A percentile compares a stretch with the other conserved stretches of the same genome.
These are phyloP conservation scores for Tillandsia fasciculata DNA, from an alignment of 176 grass and related monocot genomes.

Conservation along the genomic window DNA sequence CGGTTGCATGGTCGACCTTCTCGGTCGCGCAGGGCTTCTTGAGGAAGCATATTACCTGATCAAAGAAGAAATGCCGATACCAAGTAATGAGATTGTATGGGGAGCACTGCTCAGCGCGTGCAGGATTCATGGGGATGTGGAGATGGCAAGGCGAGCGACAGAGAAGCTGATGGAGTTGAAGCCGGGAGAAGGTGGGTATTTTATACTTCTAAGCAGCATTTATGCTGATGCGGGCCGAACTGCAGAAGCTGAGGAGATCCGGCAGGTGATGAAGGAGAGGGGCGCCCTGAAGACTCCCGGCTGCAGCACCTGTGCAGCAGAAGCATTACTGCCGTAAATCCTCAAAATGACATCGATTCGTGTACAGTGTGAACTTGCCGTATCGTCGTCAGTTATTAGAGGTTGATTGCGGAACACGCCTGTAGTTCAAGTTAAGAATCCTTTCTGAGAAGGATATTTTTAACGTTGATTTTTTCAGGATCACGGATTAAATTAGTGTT, in stretches of 20 bases:
- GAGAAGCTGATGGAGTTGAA: slow-evolving; percentile 39
- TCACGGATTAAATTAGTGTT: too few relatives aligned
- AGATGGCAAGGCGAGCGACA: slow-evolving; percentile 40
- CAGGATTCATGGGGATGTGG: slow-evolving; percentile 33
- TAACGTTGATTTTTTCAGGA: too few relatives aligned
- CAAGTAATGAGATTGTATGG: slow-evolving; percentile 33
- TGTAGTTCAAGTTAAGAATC: too few relatives aligned
- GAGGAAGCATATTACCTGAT: slow-evolving; percentile 40
- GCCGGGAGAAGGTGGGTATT: slow-evolving; percentile 39
- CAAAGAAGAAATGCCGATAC: slow-evolving; percentile 37
- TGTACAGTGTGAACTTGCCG: too few relatives aligned
- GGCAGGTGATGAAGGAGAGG: slow-evolving; percentile 26
- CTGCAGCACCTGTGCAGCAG: slow-evolving; percentile 22
- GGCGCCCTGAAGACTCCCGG: slow-evolving; percentile 37
- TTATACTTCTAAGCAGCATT: slow-evolving; percentile 41
- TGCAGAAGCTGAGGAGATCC: slow-evolving; percentile 36
- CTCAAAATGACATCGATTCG: too few relatives aligned
- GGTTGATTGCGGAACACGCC: too few relatives aligned
- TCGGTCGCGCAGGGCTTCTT: slow-evolving; percentile 41
- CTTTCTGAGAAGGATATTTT: too few relatives aligned
- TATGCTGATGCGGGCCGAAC: slow-evolving; percentile 25
- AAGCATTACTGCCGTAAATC: background rate
- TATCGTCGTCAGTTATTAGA: too few relatives aligned
- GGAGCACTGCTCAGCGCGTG: slow-evolving; percentile 46
- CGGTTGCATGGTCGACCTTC: slow-evolving; percentile 55